These are phyloP conservation scores for Mycena albidolilacea DNA, from an alignment of 768 basidiomycete genomes.

Conservation along the genomic window DNA sequence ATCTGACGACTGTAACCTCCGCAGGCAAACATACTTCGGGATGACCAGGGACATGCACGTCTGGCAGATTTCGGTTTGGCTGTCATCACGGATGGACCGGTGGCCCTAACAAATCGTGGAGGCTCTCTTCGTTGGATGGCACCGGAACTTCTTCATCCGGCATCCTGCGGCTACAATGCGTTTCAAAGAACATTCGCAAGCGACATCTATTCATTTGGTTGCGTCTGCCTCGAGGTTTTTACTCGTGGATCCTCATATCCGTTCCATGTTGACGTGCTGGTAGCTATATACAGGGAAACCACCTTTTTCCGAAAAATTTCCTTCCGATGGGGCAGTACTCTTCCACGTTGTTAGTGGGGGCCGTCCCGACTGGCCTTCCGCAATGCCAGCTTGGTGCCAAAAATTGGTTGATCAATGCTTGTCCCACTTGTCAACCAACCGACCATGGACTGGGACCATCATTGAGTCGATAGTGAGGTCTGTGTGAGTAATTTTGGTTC, in stretches of 20 bases:
- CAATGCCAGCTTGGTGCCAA: conserved; percentile 10
- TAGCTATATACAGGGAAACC: conserved; percentile 30
- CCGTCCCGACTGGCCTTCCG: conserved; percentile 4
- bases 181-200: conserved; percentile 27
- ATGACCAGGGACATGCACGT: conserved; percentile 29
- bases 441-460: conserved; percentile 6
- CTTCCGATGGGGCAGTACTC: conserved; percentile 17
- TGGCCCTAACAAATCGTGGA: conserved; percentile 23
- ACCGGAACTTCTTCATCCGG: conserved; percentile 30
- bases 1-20: background rate
- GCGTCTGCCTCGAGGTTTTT: conserved; percentile 38
- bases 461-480: conserved; percentile 20
- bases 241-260: background rate
- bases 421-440: conserved; percentile 11
- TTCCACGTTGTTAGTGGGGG: conserved; percentile 14
- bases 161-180: conserved; percentile 15
- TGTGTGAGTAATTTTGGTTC: conserved; percentile 12
- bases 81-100: conserved; percentile 28
- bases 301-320: conserved; percentile 14
- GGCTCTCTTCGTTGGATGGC: conserved; percentile 40
- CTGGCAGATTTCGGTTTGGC: conserved; percentile 42
- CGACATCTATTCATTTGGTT: conserved; percentile 39
- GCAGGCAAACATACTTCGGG: conserved; percentile 42
- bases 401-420: conserved; percentile 9
- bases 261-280: background rate